Conservation (phyloP, 1,284 basidiomycete species). For the Leccinum pachyderme region DNA sequence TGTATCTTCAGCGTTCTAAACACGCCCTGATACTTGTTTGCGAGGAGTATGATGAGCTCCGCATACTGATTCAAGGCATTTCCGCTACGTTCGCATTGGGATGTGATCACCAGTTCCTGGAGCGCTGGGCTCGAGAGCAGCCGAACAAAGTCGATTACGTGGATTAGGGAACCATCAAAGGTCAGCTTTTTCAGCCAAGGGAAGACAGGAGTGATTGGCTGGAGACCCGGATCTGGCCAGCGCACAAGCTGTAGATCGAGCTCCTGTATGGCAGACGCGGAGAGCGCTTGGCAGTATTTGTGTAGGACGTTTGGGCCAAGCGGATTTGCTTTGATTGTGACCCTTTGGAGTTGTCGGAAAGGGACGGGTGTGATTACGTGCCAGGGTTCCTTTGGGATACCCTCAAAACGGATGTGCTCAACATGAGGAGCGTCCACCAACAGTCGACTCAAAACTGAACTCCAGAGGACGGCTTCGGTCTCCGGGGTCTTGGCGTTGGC, state of each 20-base stretch:
- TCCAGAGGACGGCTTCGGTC: slow-evolving; percentile 23
- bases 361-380: slow-evolving; percentile 19
- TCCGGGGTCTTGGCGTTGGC: slow-evolving; percentile 17
- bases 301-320: slow-evolving; percentile 28
- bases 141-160: slow-evolving; percentile 24
- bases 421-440: slow-evolving; percentile 20
- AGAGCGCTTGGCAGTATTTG: slow-evolving; percentile 25
- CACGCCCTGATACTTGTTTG: slow-evolving; percentile 22
- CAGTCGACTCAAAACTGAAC: slow-evolving; percentile 20
- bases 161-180: slow-evolving; percentile 20
- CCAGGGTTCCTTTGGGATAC: slow-evolving; percentile 26
- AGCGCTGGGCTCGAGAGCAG: slow-evolving; percentile 21
- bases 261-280: slow-evolving; percentile 20
- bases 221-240: slow-evolving; percentile 24
- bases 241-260: slow-evolving; percentile 27
- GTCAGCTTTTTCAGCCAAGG: slow-evolving; percentile 24
- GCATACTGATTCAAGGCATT: slow-evolving; percentile 12
- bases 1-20: slow-evolving; percentile 24
- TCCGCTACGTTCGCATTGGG: slow-evolving; percentile 18
- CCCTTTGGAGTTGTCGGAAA: slow-evolving; percentile 21
- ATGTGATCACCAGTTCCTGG: slow-evolving; percentile 20
- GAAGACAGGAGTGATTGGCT: slow-evolving; percentile 22
- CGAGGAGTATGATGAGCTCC: slow-evolving; percentile 21
- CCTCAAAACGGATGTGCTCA: slow-evolving; percentile 26
- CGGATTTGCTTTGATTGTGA: slow-evolving; percentile 27